Conservation (phyloP, 148 eudicot genomes). For the Rheum nobile region DNA sequence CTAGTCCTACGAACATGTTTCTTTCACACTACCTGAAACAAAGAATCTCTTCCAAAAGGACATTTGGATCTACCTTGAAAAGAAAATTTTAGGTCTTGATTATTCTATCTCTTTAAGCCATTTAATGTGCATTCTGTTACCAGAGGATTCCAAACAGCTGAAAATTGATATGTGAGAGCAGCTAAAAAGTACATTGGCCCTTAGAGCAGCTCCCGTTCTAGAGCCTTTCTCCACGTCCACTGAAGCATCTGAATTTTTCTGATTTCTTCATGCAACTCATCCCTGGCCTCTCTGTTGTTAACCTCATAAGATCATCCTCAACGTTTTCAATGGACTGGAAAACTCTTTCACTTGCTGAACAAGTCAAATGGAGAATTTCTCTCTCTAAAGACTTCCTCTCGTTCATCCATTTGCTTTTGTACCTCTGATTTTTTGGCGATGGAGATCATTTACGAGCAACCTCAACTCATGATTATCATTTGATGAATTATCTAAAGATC, state of each 20-base stretch:
- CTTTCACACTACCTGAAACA: no score
- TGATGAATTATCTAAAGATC: constrained; percentile 23
- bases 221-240: no score
- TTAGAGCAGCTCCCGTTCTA: no score
- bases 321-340: constrained; percentile 21
- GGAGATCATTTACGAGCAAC: constrained; percentile 32
- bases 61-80: no score
- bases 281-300: constrained; percentile 36
- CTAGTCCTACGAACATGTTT: no score
- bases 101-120: neutral
- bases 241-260: no score
- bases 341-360: constrained; percentile 19
- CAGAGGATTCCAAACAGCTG: neutral
- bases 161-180: neutral
- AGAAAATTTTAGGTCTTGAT: no score
- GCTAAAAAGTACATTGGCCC: neutral
- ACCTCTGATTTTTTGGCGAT: constrained; percentile 34
- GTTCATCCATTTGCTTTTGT: constrained; percentile 40
- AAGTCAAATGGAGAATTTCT: constrained; percentile 36
- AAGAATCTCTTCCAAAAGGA: no score
- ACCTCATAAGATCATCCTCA: constrained; percentile 26
- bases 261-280: constrained; percentile 28
- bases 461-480: constrained; percentile 33
- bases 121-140: neutral
- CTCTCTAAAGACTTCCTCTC: constrained; percentile 36